Base-by-base conservation (phyloP, 2,329 filamentous ascomycete species). In the Penicillium palitans region DNA sequence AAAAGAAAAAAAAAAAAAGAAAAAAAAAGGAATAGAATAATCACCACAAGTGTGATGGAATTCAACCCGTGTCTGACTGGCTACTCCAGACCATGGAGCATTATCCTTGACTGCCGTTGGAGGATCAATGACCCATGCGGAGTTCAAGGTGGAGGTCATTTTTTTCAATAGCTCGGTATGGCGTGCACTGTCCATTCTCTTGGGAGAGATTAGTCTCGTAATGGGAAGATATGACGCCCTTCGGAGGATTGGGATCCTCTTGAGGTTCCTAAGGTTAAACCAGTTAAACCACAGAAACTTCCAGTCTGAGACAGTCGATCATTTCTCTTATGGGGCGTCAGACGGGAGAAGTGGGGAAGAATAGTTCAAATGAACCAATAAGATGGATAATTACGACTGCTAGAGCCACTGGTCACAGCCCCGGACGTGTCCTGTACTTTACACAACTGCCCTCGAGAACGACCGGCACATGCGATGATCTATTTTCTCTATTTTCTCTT, bases 41-140 rank as follows among this genome's bases (percentile, higher is more conserved):
- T 49, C 13, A 41, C 7, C 24, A 27, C 24, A 44, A 15, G n/a
- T 2, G 8, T 45, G 29, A 35, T 15, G 25, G 39, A 45, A 37
- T 31, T 46, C 31, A 25, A 15, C 31, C 48, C 48, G 25, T 33
- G 12, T 56, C n/a, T 57, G 48, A 56, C 53, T 56, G 39, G 53
- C 46, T 47, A 0, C 19, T 37, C 6, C 41, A 19, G 25, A 48
- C 27, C 44, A 68, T 62, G 7, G 54, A 45, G 46, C 58, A 27
- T 44, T 44, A 49, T 41, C 64, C 54, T 52, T 29, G 31, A 57
- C 31, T 57, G 24, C 54, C 54, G 54, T 57, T 57, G 48, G 54
- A 57, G 40, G 41, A 45, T 52, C 47, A 37, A 37, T 40, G 48
- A 52, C 48, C 54, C 48, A 56, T 52, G 29, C 31, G 31, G 39